Percentiles rank a stretch among this genome's conserved stretches.
phyloP scores from a whole-genome alignment of 2,329 filamentous ascomycete genomes.

The Gyromitra esculenta region DNA sequence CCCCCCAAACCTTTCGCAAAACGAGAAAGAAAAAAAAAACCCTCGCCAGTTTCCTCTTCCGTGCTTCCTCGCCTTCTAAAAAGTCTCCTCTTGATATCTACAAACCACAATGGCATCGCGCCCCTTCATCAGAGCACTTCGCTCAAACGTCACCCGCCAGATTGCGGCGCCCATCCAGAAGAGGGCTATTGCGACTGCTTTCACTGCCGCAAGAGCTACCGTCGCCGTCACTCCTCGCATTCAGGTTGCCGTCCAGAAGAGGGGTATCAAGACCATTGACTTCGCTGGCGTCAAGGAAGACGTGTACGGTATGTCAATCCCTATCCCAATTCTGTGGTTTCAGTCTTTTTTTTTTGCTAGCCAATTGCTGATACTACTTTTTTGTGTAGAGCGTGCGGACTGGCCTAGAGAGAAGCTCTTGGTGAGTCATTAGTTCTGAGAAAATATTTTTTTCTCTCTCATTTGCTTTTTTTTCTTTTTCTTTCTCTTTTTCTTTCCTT shows the following conservation, averaged over 20 bases:
- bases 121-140: constrained; percentile 75
- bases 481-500: neutral
- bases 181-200: constrained; percentile 66
- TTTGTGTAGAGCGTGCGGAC: constrained; percentile 85
- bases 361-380: constrained; percentile 56
- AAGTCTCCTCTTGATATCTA: constrained; percentile 45
- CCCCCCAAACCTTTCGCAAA: constrained; percentile 16
- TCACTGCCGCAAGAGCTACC: constrained; percentile 64
- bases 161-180: constrained; percentile 71
- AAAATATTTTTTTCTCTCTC: constrained; percentile 25
- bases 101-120: constrained; percentile 65
- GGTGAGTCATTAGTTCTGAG: constrained; percentile 67
- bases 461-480: neutral
- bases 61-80: constrained; percentile 33
- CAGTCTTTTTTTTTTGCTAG: constrained; percentile 34
- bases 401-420: constrained; percentile 99
- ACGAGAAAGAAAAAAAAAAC: constrained; percentile 26
- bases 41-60: constrained; percentile 54
- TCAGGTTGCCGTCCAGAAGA: constrained; percentile 68
- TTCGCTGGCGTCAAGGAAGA: constrained; percentile 95
- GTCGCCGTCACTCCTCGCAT: constrained; percentile 63
- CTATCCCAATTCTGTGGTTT: constrained; percentile 6
- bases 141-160: constrained; percentile 72
- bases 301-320: constrained; percentile 77
- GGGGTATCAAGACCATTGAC: constrained; percentile 98